Conservation (phyloP, 164 flowering plant genomes). For the Tetracentron sinense region DNA sequence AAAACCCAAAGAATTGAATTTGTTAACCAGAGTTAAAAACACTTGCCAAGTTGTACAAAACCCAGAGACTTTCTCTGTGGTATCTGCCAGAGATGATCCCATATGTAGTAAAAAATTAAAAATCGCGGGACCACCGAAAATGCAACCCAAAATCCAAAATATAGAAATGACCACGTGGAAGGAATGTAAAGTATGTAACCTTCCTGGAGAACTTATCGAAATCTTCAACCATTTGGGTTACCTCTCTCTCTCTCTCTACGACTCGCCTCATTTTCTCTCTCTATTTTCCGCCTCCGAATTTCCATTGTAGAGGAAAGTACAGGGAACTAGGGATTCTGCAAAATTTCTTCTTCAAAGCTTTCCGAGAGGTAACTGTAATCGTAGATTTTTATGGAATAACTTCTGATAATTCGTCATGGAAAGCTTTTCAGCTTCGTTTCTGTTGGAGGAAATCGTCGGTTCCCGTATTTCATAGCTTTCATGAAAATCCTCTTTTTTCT, state of each 20-base stretch:
- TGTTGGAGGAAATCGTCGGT: background rate
- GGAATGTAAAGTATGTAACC: background rate
- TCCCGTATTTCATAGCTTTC: background rate
- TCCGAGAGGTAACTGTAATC: background rate
- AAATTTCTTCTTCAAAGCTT: background rate
- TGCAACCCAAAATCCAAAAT: background rate
- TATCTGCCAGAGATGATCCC: background rate
- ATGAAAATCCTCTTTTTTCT: background rate
- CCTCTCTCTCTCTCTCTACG: background rate
- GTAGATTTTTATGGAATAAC: background rate
- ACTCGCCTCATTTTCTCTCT: background rate
- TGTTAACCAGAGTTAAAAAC: too few relatives aligned
- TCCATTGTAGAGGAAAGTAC: background rate
- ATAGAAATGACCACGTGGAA: constrained; percentile 4
- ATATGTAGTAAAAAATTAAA: background rate
- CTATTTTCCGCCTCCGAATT: background rate
- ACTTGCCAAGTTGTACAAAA: too few relatives aligned
- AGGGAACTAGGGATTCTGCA: background rate
- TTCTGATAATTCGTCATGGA: background rate
- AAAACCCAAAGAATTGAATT: too few relatives aligned
- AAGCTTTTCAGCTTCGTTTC: background rate
- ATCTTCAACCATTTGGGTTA: background rate
- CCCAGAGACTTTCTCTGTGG: background rate
- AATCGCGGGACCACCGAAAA: background rate
- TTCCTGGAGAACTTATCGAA: background rate